phyloP scores from a whole-genome alignment of 164 flowering plant genomes.

The Dillenia turbinata region DNA sequence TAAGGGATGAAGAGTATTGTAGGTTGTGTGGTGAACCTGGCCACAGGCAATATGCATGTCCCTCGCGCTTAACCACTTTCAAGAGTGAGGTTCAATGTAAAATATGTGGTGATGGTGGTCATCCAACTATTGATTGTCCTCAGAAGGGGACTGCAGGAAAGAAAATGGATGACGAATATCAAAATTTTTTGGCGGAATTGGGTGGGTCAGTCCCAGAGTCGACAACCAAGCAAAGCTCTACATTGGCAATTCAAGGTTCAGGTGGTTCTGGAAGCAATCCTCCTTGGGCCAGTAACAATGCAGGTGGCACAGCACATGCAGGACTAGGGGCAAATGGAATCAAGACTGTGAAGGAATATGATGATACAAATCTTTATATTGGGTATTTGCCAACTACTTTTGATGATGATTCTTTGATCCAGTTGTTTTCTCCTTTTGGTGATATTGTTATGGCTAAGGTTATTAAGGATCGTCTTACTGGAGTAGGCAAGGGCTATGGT shows the following conservation, averaged over 20 bases:
- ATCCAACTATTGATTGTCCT: constrained; percentile 93
- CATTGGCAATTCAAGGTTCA: constrained; percentile 45
- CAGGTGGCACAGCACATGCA: constrained; percentile 35
- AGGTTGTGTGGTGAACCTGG: constrained; percentile 96
- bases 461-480: constrained; percentile 74
- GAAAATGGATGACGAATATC: constrained; percentile 97
- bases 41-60: constrained; percentile 90
- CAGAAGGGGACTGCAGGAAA: constrained; percentile 84
- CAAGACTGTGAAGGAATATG: constrained; percentile 65
- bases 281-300: constrained; percentile 65
- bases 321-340: constrained; percentile 39
- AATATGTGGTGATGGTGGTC: constrained; percentile 98
- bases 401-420: constrained; percentile 85
- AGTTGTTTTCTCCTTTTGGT: constrained; percentile 71
- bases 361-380: constrained; percentile 85
- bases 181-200: constrained; percentile 85
- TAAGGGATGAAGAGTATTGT: constrained; percentile 91
- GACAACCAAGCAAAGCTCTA: constrained; percentile 35
- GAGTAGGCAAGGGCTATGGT: constrained; percentile 93
- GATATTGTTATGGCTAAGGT: constrained; percentile 94
- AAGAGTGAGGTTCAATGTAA: constrained; percentile 92
- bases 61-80: constrained; percentile 70
- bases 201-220: constrained; percentile 87
- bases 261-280: constrained; percentile 60
- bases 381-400: constrained; percentile 87